phyloP scores from a whole-genome alignment of 768 basidiomycete genomes.

The Amanita inopinata region DNA sequence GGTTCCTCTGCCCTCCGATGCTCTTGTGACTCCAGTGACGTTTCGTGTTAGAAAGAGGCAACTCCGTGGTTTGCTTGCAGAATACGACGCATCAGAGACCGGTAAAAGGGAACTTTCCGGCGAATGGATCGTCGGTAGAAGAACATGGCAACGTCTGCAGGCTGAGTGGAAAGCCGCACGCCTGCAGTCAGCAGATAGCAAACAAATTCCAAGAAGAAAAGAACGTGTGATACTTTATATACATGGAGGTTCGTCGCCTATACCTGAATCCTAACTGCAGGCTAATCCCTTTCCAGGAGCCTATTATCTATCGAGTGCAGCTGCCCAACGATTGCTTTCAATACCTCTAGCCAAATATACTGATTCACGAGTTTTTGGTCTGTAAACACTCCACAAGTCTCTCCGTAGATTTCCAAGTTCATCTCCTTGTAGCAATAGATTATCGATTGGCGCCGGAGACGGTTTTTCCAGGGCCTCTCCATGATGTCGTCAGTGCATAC shows the following conservation, averaged over 20 bases:
- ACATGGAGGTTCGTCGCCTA: slow-evolving; percentile 70
- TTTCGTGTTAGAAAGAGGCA: slow-evolving; percentile 69
- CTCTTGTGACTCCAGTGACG: slow-evolving; percentile 89
- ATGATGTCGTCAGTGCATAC: slow-evolving; percentile 86
- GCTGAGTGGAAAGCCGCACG: slow-evolving; percentile 60
- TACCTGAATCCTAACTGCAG: neutral
- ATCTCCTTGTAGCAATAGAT: slow-evolving; percentile 62
- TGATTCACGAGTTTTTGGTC: slow-evolving; percentile 78
- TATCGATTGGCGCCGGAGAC: slow-evolving; percentile 96
- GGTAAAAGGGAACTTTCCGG: slow-evolving; percentile 78
- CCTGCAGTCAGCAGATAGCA: slow-evolving; percentile 13
- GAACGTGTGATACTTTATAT: slow-evolving; percentile 88
- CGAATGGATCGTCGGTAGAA: slow-evolving; percentile 95
- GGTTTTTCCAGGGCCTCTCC: slow-evolving; percentile 76
- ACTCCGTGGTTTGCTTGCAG: slow-evolving; percentile 71
- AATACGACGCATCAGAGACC: slow-evolving; percentile 65
- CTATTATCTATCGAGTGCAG: slow-evolving; percentile 87
- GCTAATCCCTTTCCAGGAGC: slow-evolving; percentile 44
- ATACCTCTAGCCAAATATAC: slow-evolving; percentile 86
- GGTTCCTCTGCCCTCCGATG: slow-evolving; percentile 83
- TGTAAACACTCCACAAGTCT: slow-evolving; percentile 11
- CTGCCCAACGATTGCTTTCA: slow-evolving; percentile 83
- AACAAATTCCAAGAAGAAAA: slow-evolving; percentile 27
- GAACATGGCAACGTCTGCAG: slow-evolving; percentile 82
- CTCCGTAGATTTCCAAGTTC: slow-evolving; percentile 6